These are phyloP conservation scores for Kluyveromyces lactis DNA, from an alignment of 805 yeast species.

Conservation along the genomic window DNA sequence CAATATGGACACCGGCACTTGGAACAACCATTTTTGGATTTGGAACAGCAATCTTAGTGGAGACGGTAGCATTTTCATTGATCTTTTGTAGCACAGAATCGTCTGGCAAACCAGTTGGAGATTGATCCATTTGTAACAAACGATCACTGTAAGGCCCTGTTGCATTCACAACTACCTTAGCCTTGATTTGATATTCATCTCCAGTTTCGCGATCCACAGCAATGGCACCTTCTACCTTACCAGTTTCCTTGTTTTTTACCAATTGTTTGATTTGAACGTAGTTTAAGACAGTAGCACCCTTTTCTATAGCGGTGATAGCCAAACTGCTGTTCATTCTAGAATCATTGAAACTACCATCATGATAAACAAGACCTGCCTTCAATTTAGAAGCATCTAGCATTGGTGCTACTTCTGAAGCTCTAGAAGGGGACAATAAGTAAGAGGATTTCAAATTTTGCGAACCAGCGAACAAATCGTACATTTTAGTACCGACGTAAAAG, in stretches of 20 bases:
- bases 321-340: slow-evolving; percentile 81
- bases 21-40: slow-evolving; percentile 84
- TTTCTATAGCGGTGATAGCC: slow-evolving; percentile 75
- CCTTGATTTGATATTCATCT: slow-evolving; percentile 48
- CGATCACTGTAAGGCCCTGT: slow-evolving; percentile 91
- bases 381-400: slow-evolving; percentile 71
- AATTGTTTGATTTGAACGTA: slow-evolving; percentile 76
- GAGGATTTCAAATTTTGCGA: slow-evolving; percentile 73
- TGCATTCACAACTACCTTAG: slow-evolving; percentile 79
- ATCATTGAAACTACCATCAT: slow-evolving; percentile 92
- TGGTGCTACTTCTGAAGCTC: slow-evolving; percentile 71
- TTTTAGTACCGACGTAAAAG: slow-evolving; percentile 82
- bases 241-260: slow-evolving; percentile 51
- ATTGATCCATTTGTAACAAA: slow-evolving; percentile 78
- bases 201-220: slow-evolving; percentile 69
- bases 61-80: slow-evolving; percentile 15
- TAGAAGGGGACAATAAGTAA: slow-evolving; percentile 57
- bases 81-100: slow-evolving; percentile 29
- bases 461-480: slow-evolving; percentile 92
- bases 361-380: slow-evolving; percentile 88
- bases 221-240: slow-evolving; percentile 63
- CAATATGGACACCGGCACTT: slow-evolving; percentile 87
- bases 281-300: slow-evolving; percentile 86
- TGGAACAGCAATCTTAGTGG: slow-evolving; percentile 26
- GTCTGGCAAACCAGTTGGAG: slow-evolving; percentile 57